Evolutionary conservation across 768 basidiomycete genomes (phyloP).

Genomic region (Hypholoma sublateritium): DNA sequence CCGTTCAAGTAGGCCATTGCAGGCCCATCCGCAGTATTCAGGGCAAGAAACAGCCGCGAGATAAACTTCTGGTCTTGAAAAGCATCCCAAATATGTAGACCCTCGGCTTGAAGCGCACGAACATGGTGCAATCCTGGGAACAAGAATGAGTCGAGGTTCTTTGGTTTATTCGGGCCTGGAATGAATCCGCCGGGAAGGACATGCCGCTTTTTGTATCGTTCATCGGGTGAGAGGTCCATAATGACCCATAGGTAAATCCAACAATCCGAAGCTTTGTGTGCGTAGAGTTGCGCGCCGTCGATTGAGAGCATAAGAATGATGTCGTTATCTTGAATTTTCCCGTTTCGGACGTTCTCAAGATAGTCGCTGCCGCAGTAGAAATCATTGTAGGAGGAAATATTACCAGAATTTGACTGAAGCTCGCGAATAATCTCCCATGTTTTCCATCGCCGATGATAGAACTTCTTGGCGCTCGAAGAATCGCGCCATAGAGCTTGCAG

Average conservation of each 20-base stretch:
- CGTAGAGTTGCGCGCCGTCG: slow-evolving; percentile 41
- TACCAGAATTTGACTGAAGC: not conserved
- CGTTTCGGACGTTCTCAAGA: slow-evolving; percentile 19
- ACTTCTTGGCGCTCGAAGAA: no score
- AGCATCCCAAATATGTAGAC: slow-evolving; percentile 29
- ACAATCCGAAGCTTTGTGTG: no score
- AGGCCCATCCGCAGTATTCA: slow-evolving; percentile 25
- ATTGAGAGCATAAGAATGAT: slow-evolving; percentile 32
- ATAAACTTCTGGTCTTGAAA: not conserved
- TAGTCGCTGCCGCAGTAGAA: slow-evolving; percentile 18
- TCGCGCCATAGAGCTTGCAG: no score
- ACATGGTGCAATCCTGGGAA: slow-evolving; percentile 20
- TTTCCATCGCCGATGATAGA: slow-evolving; percentile 2
- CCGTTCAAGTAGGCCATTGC: slow-evolving; percentile 27
- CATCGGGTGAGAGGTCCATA: no score
- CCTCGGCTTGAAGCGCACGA: slow-evolving; percentile 7
- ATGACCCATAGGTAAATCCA: no score
- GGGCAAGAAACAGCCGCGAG: slow-evolving; percentile 3
- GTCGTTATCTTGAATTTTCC: slow-evolving; percentile 27
- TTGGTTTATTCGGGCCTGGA: slow-evolving; percentile 23
- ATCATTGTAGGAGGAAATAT: slow-evolving; percentile 22
- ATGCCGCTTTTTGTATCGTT: no score
- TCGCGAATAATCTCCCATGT: slow-evolving; percentile 2
- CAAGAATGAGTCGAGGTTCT: slow-evolving; percentile 18
- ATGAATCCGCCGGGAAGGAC: slow-evolving; percentile 21